Base-by-base conservation (phyloP, 495 filamentous ascomycete species). In the Lophiotrema nucula region DNA sequence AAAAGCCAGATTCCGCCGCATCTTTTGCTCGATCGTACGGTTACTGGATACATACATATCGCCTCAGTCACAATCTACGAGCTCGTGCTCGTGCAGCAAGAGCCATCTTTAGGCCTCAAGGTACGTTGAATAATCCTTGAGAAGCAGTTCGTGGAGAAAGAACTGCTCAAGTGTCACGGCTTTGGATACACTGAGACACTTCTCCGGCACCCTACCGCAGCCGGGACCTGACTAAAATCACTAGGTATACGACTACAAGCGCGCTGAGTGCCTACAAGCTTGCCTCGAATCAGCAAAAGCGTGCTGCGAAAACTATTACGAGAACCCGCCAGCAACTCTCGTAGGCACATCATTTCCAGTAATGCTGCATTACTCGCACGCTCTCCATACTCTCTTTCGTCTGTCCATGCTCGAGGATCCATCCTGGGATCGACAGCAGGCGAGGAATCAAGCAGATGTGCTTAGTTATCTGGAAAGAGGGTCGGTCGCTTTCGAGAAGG, bases 61-160 rank as follows among this genome's bases (percentile, higher is more conserved):
- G 18, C 41, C 15, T 23, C 46, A n/a, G 31, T 56, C 31, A 5
- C 37, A 2, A 56, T 56, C 24, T 27, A 56, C 27, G 53, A 56
- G 45, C 19, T 38, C 23, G 50, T 39, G 3, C 25, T 53, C 2
- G 25, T 47, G 8, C 45, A 47, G 8, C 50, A 56, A 22, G 16
- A 43, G 5, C 41, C 2, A 35, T 19, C 15, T 35, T n/a, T 4
- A 3, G n/a, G 22, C n/a, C n/a, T n/a, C n/a, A n/a, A n/a, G n/a
- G n/a, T n/a, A n/a, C n/a, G n/a, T n/a, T n/a, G n/a, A n/a, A n/a
- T n/a, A n/a, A n/a, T n/a, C n/a, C n/a, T n/a, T n/a, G n/a, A n/a
- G n/a, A n/a, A n/a, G n/a, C n/a, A n/a, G n/a, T n/a, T n/a, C n/a
- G n/a, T n/a, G n/a, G n/a, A n/a, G n/a, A n/a, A n/a, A n/a, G n/a